These are phyloP conservation scores for Myriosclerotinia scirpicola DNA, from an alignment of 2,329 filamentous ascomycete species.

Conservation along the genomic window DNA sequence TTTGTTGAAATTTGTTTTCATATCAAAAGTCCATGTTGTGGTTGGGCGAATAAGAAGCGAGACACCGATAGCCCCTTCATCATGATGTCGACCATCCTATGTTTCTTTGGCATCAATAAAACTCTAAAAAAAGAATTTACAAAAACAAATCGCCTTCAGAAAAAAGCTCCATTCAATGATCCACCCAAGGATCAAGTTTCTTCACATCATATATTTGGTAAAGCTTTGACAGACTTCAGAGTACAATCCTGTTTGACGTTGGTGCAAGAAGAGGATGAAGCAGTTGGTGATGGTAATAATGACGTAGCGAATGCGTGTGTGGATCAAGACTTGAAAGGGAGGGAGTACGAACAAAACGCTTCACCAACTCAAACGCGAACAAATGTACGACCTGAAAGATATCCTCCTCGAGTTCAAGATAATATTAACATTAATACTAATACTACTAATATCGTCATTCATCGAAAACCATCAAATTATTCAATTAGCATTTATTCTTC, in stretches of 20 bases:
- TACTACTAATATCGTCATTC: conserved; percentile 3
- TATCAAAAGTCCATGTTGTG: not conserved
- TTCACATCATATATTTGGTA: conserved; percentile 10
- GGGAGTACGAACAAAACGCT: conserved; percentile 11
- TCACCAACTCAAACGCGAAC: conserved; percentile 18
- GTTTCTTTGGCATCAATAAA: conserved; percentile 3
- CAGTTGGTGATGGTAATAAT: conserved; percentile 9
- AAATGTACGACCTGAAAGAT: not conserved
- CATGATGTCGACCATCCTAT: conserved; percentile 15
- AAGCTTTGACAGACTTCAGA: conserved; percentile 22
- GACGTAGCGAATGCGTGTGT: conserved; percentile 13
- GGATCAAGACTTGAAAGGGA: conserved; percentile 11
- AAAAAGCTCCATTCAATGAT: conserved; percentile 23
- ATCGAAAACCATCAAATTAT: conserved; percentile 18
- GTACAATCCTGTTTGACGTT: conserved; percentile 25
- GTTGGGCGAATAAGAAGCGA: not conserved
- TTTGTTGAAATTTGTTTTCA: not conserved
- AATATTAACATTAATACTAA: not conserved
- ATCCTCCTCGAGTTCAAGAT: conserved; percentile 8
- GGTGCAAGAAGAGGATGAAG: conserved; percentile 21
- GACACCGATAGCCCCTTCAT: conserved; percentile 4
- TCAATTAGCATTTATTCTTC: conserved; percentile 27
- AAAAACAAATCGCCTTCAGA: conserved; percentile 24
- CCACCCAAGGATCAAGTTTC: conserved; percentile 7
- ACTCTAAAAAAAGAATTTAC: not conserved